Evolutionary conservation across 305 asterid species (phyloP).

Genomic region (Nicotiana rustica): DNA sequence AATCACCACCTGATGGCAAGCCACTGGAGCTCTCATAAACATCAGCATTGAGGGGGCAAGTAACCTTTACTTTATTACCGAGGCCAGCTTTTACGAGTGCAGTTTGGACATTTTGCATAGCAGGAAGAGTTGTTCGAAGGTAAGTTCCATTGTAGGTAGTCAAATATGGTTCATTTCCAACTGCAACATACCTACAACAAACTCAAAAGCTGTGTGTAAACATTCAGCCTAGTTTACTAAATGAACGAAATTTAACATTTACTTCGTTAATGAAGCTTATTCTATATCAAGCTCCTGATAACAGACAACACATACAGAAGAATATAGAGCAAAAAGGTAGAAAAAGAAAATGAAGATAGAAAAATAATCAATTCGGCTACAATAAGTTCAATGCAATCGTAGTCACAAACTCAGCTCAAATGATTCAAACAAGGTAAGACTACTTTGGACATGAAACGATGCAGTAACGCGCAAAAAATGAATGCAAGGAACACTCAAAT

Average conservation of each 20-base stretch:
- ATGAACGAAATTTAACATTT: neutral
- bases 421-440: neutral
- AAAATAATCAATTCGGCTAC: neutral
- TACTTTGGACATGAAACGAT: constrained; percentile 10
- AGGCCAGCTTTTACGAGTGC: constrained; percentile 42
- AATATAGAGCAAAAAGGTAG: constrained; percentile 10
- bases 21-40: constrained; percentile 34
- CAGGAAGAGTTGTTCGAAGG: constrained; percentile 39
- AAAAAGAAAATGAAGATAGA: neutral
- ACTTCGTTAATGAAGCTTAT: neutral
- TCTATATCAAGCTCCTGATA: constrained; percentile 24
- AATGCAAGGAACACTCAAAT: constrained; percentile 22
- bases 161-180: constrained; percentile 43
- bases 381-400: constrained; percentile 10
- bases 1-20: constrained; percentile 40
- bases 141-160: constrained; percentile 39
- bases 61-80: constrained; percentile 36
- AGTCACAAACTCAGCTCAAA: constrained; percentile 14
- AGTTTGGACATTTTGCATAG: constrained; percentile 39
- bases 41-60: constrained; percentile 42
- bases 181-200: constrained; percentile 41
- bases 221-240: constrained; percentile 22
- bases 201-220: neutral
- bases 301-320: neutral
- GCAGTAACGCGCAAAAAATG: neutral